Evolutionary conservation across 495 filamentous ascomycete species (phyloP), one percentile per base, ranked within the genome.

Genomic region (Penicillium waksmanii): DNA sequence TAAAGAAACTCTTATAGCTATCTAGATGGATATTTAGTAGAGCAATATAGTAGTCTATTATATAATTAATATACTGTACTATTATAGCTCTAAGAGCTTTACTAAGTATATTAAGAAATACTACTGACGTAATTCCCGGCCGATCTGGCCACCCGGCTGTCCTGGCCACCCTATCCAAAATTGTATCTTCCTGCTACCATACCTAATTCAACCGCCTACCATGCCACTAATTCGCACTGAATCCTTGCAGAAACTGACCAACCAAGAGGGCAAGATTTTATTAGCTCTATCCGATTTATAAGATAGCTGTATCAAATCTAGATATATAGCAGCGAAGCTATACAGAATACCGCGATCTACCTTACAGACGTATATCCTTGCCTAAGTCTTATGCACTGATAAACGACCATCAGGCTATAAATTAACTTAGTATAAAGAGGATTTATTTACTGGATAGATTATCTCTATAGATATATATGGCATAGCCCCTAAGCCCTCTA

Each of bases 281-380:
- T 47, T 47, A 47, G 43, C 35, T 15, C 43, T 47, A 12, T 9
- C 9, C 17, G 13, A 47, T 19, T 5, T 47, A 8, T n/a, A 8
- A 47, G n/a, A 47, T 47, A n/a, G 43, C 43, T 11, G 17, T 10
- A 47, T 47, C 43, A 47, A 19, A 47, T 47, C 43, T 18, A 18
- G 5, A 8, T 12, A 9, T 23, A n/a, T 19, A 19, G 43, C 13
- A 47, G 13, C 43, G 2, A 47, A 19, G 13, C 43, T 47, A 47
- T 47, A 47, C 17, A 12, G 3, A 18, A 18, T 47, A n/a, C 43
- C 13, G 10, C 43, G 4, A 12, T 18, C 43, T n/a, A 18, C 43
- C n/a, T n/a, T 47, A 19, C 13, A 47, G 8, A 18, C 4, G 4
- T n/a, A n/a, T 23, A n/a, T 12, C 43, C 13, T 2, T 18, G 13